Base-by-base conservation (phyloP, 192 early-diverging fungal genomes). In the Coemansia sp. region DNA sequence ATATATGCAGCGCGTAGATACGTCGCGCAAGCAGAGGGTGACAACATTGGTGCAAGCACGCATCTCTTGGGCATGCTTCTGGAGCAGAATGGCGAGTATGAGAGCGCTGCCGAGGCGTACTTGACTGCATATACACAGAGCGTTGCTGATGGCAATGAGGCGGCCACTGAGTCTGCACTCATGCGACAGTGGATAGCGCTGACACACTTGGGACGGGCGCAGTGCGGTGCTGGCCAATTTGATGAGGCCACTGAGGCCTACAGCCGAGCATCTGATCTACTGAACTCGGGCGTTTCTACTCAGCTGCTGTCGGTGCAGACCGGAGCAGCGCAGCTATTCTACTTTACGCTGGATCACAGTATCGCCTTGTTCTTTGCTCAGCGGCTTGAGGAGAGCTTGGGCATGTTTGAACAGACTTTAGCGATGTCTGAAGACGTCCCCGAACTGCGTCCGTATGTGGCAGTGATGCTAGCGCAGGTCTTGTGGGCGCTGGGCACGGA, bases 401-500 rank as follows among this genome's bases (percentile, higher is more conserved):
- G 69, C 3, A 82, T 87, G 61, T 96, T 97, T 79, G 93, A 95
- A 78, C 61, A 76, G 41, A 91, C 92, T 4, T 73, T 95, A 67
- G 84, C 83, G 49, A 68, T 83, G 38, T 63, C 75, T 42, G 77
- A 72, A 43, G 73, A 76, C 13, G 75, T 80, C 54, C 67, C 79
- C n/a, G 80, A 76, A 20, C 75, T 89, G 67, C 86, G 87, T 2
- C 88, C 91, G 46, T 87, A 90, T 42, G 89, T 93, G 2, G 85
- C 91, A 11, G 85, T 96, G 3, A 68, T 94, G 55, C 73, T 98
- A 65, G 90, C 90, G 59, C 92, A 96, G 77, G 95, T 96, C 0
- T 85, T 98, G 59, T 97, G 94, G 92, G 94, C 94, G 2, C 77
- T 98, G 36, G 94, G 93, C 36, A 89, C 88, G 6, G 85, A 86